Conservation (phyloP, 805 yeast genomes). For the Pichia heedii region DNA sequence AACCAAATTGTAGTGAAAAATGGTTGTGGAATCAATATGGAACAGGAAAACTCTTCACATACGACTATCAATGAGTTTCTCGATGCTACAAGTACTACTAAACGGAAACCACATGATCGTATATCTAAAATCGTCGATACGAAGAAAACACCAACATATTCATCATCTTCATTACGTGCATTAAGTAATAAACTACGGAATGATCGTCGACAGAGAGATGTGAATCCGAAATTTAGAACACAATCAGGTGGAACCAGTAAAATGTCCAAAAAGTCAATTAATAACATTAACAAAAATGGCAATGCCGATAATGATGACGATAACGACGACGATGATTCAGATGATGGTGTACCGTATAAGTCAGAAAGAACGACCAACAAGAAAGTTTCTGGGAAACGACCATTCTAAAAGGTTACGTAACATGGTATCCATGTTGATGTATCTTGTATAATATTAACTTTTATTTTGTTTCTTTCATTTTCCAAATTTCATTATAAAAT, state of each 20-base stretch:
- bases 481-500: too few species aligned
- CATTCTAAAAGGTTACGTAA: too few species aligned
- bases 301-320: neutral
- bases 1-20: constrained; percentile 12
- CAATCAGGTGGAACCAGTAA: too few species aligned
- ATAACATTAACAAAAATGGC: neutral
- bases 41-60: neutral
- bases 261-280: too few species aligned
- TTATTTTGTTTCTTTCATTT: too few species aligned
- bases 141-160: constrained; percentile 2
- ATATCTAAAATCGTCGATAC: constrained; percentile 13
- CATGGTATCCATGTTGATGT: too few species aligned
- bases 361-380: too few species aligned
- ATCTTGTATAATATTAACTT: too few species aligned
- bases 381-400: too few species aligned
- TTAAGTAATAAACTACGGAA: constrained; percentile 22
- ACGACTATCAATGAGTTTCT: constrained; percentile 9
- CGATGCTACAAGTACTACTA: neutral
- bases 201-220: constrained; percentile 11
- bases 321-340: neutral
- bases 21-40: constrained; percentile 24
- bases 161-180: constrained; percentile 19
- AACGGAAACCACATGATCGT: neutral
- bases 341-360: too few species aligned
- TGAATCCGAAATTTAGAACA: too few species aligned